Percentiles rank a stretch among this genome's conserved stretches.
These are phyloP conservation scores for Agrocybe pediades DNA, from an alignment of 768 basidiomycete genomes.

Conservation along the genomic window DNA sequence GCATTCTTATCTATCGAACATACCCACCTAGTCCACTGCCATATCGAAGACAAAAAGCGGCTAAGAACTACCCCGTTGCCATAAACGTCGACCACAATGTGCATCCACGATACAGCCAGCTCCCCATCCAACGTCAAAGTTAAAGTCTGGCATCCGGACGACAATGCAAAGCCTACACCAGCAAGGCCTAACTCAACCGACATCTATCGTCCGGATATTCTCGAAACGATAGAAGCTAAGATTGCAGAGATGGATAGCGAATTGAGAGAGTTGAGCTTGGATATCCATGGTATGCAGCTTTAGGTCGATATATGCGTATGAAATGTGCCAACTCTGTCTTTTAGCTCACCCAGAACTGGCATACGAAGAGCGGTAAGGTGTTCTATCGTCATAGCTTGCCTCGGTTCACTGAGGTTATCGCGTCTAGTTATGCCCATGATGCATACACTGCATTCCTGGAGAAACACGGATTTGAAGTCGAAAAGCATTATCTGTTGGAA, in stretches of 20 bases:
- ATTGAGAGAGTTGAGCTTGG: slow-evolving; percentile 62
- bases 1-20: neutral
- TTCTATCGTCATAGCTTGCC: neutral
- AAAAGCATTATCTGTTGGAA: slow-evolving; percentile 58
- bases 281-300: slow-evolving; percentile 63
- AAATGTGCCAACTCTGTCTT: neutral
- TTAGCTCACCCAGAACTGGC: slow-evolving; percentile 70
- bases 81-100: slow-evolving; percentile 24
- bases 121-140: slow-evolving; percentile 7
- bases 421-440: slow-evolving; percentile 67
- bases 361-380: slow-evolving; percentile 64
- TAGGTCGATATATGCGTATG: neutral
- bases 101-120: slow-evolving; percentile 12
- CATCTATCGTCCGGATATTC: slow-evolving; percentile 58
- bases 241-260: slow-evolving; percentile 56
- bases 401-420: neutral
- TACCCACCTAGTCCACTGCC: neutral
- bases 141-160: slow-evolving; percentile 47
- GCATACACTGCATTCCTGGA: slow-evolving; percentile 67
- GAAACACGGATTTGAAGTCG: slow-evolving; percentile 65
- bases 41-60: neutral
- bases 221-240: slow-evolving; percentile 59
- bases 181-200: slow-evolving; percentile 29
- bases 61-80: too few relatives aligned
- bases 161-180: slow-evolving; percentile 25